Conservation (phyloP, 208 protist species). For the Tritrichomonas musculus region DNA sequence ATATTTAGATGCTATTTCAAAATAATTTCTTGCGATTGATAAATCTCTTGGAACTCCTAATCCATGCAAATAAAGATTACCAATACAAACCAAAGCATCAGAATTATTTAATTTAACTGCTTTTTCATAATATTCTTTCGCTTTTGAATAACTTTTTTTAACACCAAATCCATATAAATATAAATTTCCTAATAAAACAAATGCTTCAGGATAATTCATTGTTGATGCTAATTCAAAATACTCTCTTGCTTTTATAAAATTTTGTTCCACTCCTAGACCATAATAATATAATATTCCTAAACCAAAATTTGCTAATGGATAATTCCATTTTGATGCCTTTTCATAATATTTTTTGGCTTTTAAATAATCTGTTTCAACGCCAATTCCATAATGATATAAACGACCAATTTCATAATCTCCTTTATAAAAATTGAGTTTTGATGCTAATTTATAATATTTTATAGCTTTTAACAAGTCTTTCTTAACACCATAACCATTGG, state of each 20-base stretch:
- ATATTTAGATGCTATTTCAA: too few relatives aligned
- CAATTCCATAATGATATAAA: too few relatives aligned
- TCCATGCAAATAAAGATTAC: too few relatives aligned
- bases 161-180: not conserved
- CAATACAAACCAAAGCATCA: too few relatives aligned
- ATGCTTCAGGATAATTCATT: not conserved
- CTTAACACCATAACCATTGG: too few relatives aligned
- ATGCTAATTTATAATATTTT: too few relatives aligned
- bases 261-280: not conserved
- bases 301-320: not conserved
- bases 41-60: too few relatives aligned
- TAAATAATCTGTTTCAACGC: not conserved
- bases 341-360: not conserved
- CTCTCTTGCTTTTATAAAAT: not conserved
- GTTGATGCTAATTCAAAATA: not conserved
- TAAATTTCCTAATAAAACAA: not conserved
- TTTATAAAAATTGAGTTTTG: too few relatives aligned
- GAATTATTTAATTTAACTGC: too few relatives aligned
- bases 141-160: not conserved
- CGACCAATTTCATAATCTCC: too few relatives aligned
- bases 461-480: too few relatives aligned
- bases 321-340: not conserved
- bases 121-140: not conserved
- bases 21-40: too few relatives aligned
- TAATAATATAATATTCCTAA: not conserved